phyloP scores from a whole-genome alignment of 257 asterid species.

The Datura wrightii region DNA sequence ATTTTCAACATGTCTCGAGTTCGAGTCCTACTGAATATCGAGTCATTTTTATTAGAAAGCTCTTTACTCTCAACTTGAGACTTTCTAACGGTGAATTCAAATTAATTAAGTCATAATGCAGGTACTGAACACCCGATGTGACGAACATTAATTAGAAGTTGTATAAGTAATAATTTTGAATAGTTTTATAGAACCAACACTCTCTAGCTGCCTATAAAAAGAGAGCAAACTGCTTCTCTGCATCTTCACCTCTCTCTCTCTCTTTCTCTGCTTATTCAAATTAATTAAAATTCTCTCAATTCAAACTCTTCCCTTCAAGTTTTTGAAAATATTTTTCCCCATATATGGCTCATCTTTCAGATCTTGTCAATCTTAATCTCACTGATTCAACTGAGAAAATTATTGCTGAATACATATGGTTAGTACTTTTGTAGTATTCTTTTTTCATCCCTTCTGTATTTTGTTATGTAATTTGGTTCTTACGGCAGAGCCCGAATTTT shows the following conservation, averaged over 20 bases:
- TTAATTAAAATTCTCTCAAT: not conserved
- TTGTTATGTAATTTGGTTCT: not conserved
- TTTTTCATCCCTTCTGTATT: too few species aligned
- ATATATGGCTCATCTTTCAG: conserved; percentile 60
- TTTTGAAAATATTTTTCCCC: not conserved
- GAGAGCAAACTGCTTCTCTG: not conserved
- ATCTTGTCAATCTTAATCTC: conserved; percentile 68
- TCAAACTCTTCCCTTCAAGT: not conserved
- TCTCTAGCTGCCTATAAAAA: conserved; percentile 25
- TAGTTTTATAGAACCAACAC: conserved; percentile 8
- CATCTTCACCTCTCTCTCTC: not conserved
- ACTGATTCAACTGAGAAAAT: conserved; percentile 58
- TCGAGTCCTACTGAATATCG: too few species aligned
- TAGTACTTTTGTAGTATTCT: conserved; percentile 7
- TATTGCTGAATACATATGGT: conserved; percentile 88
- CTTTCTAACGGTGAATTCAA: not conserved
- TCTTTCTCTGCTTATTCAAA: not conserved
- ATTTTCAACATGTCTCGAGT: too few species aligned
- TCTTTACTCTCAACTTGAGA: not conserved
- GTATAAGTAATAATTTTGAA: not conserved
- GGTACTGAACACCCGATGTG: fast-evolving
- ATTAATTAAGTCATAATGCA: not conserved
- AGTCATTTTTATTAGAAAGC: too few species aligned
- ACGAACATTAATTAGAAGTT: not conserved
- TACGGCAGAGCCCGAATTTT: not conserved